phyloP scores from a whole-genome alignment of 371 early-diverging fungal species.

The Mortierella sp. region DNA sequence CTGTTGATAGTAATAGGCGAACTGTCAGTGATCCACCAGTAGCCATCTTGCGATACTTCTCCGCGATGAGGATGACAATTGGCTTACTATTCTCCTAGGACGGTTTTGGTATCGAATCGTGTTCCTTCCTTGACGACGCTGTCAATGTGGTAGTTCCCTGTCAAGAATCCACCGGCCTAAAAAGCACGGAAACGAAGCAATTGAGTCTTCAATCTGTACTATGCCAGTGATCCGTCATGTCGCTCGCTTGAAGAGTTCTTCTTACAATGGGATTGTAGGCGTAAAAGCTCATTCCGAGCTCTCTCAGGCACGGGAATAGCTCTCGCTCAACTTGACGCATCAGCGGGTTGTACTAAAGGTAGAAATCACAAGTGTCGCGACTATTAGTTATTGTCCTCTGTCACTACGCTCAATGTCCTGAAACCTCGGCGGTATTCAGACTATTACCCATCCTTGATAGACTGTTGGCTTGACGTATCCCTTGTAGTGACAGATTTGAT shows the following conservation, averaged over 20 bases:
- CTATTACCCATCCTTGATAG: conserved; percentile 59
- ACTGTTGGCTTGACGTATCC: conserved; percentile 59
- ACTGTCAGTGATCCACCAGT: too few species aligned
- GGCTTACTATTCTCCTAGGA: too few species aligned
- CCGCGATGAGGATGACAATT: too few species aligned
- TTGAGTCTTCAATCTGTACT: conserved; percentile 10
- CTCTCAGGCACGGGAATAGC: conserved; percentile 66
- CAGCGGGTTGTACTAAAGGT: conserved; percentile 63
- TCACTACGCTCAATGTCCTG: not conserved
- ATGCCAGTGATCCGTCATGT: too few species aligned
- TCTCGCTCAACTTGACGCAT: conserved; percentile 69
- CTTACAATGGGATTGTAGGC: conserved; percentile 71
- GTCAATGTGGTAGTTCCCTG: too few species aligned
- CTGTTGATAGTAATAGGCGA: conserved; percentile 13
- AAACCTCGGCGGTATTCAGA: not conserved
- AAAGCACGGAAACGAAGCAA: conserved; percentile 47
- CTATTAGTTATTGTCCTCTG: not conserved
- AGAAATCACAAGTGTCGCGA: not conserved
- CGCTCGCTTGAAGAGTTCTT: conserved; percentile 39
- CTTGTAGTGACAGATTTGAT: conserved; percentile 53
- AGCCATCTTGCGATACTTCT: too few species aligned
- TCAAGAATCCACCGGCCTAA: too few species aligned
- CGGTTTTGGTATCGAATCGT: too few species aligned
- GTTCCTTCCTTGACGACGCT: too few species aligned
- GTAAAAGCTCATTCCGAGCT: conserved; percentile 60